A percentile compares a stretch with the other conserved stretches of the same genome.
phyloP scores from a whole-genome alignment of 805 yeast species.

The Brettanomyces sp. region DNA sequence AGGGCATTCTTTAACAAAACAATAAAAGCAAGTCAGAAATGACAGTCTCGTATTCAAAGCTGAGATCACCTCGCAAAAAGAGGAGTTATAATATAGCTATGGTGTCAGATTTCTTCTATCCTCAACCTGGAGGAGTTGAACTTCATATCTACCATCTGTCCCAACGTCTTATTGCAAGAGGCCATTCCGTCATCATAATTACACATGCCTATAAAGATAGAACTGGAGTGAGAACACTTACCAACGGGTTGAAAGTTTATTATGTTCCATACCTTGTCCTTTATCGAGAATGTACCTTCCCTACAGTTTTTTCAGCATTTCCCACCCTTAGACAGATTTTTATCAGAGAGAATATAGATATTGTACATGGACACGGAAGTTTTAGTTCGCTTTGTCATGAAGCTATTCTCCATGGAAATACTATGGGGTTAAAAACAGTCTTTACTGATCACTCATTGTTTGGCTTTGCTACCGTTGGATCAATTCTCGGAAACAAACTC shows the following conservation, averaged over 20 bases:
- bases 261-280: constrained; percentile 76
- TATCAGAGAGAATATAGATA: constrained; percentile 75
- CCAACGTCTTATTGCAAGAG: constrained; percentile 66
- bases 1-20: neutral
- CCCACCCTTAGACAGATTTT: constrained; percentile 80
- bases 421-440: constrained; percentile 87
- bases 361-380: constrained; percentile 94
- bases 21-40: neutral
- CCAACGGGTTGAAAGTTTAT: constrained; percentile 89
- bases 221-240: constrained; percentile 69
- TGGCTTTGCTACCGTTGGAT: constrained; percentile 82
- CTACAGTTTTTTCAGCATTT: constrained; percentile 81
- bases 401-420: constrained; percentile 80
- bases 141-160: constrained; percentile 89
- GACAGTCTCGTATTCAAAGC: neutral
- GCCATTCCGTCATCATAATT: constrained; percentile 78
- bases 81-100: constrained; percentile 27
- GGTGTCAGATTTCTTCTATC: constrained; percentile 96
- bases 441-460: constrained; percentile 94
- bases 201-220: constrained; percentile 86
- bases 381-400: constrained; percentile 82
- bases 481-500: constrained; percentile 79
- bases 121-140: constrained; percentile 98
- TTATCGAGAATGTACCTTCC: constrained; percentile 79
- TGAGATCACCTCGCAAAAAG: neutral